Percentiles rank a stretch among this genome's conserved stretches.
These are phyloP conservation scores for Cercospora janseana DNA, from an alignment of 2,329 filamentous ascomycete species.

Conservation along the genomic window DNA sequence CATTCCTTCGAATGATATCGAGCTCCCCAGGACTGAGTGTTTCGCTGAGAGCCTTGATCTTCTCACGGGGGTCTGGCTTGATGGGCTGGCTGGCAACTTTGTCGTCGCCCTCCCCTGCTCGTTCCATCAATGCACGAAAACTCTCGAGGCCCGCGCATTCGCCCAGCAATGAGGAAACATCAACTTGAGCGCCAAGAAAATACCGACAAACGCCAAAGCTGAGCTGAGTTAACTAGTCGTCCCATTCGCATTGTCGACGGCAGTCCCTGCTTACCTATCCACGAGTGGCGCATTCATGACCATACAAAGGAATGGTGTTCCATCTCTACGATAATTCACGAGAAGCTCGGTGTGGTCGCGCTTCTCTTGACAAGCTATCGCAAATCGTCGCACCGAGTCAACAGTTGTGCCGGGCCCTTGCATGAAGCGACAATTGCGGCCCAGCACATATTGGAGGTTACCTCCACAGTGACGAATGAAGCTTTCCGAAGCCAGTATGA, in stretches of 20 bases:
- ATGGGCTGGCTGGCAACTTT: conserved; percentile 44
- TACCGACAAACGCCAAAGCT: conserved; percentile 63
- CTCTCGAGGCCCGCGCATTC: conserved; percentile 66
- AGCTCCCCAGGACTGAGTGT: conserved; percentile 18
- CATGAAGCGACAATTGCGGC: conserved; percentile 74
- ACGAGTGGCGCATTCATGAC: conserved; percentile 52
- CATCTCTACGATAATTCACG: conserved; percentile 70
- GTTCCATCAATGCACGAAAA: conserved; percentile 37
- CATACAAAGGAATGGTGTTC: conserved; percentile 72
- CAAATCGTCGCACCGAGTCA: conserved; percentile 22
- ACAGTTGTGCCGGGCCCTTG: conserved; percentile 65
- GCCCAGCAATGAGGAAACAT: conserved; percentile 66
- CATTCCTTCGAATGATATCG: conserved; percentile 14
- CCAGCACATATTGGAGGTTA: conserved; percentile 68
- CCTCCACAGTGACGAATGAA: conserved; percentile 74
- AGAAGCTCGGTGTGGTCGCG: conserved; percentile 71
- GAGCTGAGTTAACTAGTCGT: conserved; percentile 43
- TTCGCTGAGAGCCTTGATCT: conserved; percentile 19
- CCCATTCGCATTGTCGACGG: background rate
- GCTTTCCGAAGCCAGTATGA: conserved; percentile 74
- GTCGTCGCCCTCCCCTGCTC: background rate
- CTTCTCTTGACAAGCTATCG: conserved; percentile 52
- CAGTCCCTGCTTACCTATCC: conserved; percentile 40
- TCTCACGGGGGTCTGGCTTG: conserved; percentile 28
- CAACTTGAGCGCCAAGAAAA: conserved; percentile 69